Evolutionary conservation across 495 filamentous ascomycete genomes (phyloP).

Genomic region (Neurospora discreta): DNA sequence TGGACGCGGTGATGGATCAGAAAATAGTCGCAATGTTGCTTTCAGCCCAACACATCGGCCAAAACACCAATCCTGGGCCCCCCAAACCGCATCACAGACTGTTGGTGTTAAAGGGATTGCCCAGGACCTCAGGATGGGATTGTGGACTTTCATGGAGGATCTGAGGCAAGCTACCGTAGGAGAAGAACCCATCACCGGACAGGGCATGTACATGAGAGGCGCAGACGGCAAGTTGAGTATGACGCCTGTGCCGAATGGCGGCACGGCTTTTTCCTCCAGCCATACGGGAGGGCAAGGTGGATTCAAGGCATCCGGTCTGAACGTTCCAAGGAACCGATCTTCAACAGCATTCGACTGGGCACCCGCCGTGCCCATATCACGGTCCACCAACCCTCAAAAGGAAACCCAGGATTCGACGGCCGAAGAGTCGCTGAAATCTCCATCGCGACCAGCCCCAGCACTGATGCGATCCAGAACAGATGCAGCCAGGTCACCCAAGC

Average conservation of each 20-base stretch:
- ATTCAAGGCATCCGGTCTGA: constrained; percentile 21
- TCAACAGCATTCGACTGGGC: constrained; percentile 15
- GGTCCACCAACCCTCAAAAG: neutral
- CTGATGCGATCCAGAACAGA: constrained; percentile 21
- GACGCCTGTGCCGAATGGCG: constrained; percentile 26
- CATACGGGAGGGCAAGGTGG: constrained; percentile 20
- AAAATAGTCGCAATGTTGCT: constrained; percentile 10
- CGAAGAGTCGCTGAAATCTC: neutral
- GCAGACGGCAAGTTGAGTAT: constrained; percentile 20
- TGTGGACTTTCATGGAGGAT: constrained; percentile 97
- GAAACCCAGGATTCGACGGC: neutral
- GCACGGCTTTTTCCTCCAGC: constrained; percentile 4
- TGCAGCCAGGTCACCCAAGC: constrained; percentile 23
- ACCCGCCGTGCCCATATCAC: constrained; percentile 1
- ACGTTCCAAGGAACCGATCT: constrained; percentile 6
- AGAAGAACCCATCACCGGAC: constrained; percentile 68
- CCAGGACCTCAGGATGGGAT: constrained; percentile 73
- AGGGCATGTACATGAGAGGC: constrained; percentile 28
- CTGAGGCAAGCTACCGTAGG: constrained; percentile 89
- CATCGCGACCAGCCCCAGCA: constrained; percentile 7
- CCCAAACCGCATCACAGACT: constrained; percentile 24
- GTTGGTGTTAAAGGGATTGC: constrained; percentile 67
- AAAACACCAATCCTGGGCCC: constrained; percentile 39
- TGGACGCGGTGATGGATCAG: constrained; percentile 3
- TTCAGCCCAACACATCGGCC: constrained; percentile 13